Percentiles rank a stretch among this genome's conserved stretches.
phyloP scores from a whole-genome alignment of 2,329 filamentous ascomycete genomes.

The Trichoderma koningii region DNA sequence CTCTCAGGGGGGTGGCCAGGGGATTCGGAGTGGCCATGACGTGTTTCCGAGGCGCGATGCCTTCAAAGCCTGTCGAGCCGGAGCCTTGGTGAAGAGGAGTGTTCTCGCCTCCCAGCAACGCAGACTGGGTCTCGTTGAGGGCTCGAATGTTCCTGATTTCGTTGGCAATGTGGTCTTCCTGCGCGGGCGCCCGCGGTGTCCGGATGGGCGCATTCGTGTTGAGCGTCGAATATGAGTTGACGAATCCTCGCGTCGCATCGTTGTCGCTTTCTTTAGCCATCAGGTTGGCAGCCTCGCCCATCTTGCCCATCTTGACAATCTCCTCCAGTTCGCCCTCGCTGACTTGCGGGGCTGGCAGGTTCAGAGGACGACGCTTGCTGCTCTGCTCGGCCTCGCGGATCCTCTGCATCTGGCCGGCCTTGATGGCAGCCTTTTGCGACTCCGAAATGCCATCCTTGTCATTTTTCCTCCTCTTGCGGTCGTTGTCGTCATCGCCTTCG shows the following conservation, averaged over 20 bases:
- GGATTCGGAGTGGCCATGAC: constrained; percentile 91
- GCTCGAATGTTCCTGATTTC: constrained; percentile 93
- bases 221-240: constrained; percentile 83
- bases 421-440: constrained; percentile 82
- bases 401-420: constrained; percentile 91
- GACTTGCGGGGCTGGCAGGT: constrained; percentile 86
- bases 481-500: constrained; percentile 79
- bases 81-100: constrained; percentile 80
- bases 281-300: constrained; percentile 80
- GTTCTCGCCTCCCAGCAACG: constrained; percentile 89
- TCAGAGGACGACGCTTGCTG: constrained; percentile 84
- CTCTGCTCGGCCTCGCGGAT: constrained; percentile 95
- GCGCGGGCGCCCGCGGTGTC: constrained; percentile 85
- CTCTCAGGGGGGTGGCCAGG: constrained; percentile 81
- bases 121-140: constrained; percentile 90
- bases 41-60: constrained; percentile 77
- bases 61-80: constrained; percentile 84
- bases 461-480: constrained; percentile 84
- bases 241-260: constrained; percentile 78
- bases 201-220: constrained; percentile 84
- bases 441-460: constrained; percentile 80
- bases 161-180: constrained; percentile 95
- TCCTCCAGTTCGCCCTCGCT: constrained; percentile 91
- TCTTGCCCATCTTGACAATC: constrained; percentile 98
- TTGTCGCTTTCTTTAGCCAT: constrained; percentile 79